Base-by-base conservation (phyloP, 257 asterid genomes). In the Salvia miltiorrhiza region DNA sequence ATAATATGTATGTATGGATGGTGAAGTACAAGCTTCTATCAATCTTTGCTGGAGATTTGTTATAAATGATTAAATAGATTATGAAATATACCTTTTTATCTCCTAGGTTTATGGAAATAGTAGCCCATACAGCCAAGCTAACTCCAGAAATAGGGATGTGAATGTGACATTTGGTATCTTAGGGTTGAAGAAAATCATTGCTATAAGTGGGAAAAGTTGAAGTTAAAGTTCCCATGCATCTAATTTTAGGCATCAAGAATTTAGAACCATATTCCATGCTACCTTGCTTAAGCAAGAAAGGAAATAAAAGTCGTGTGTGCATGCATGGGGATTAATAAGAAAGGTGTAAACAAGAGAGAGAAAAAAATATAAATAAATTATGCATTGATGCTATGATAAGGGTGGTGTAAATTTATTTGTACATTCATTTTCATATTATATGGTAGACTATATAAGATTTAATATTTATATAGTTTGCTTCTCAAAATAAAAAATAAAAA, bases 21-120 rank as follows among this genome's bases (percentile, higher is more conserved):
- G 57, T 50, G 57, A 50, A 23, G 59, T 52, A 23, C 8, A 52
- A 21, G 3, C 33, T 30, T 32, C 33, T 19, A 52, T 35, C 28
- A 17, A 58, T 32, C 24, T 33, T 60, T 60, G 57, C 30, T 65
- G 54, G 67, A 63, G 62, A 28, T 58, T 64, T 64, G 19, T 47
- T 17, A 58, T 64, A 47, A 74, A 49, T 33, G 58, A 62, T 77
- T 73, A 49, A n/a, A n/a, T n/a, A n/a, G 72, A 68, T 59, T 74
- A 52, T 40, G 30, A 44, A 54, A 30, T 30, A 69, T 21, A 19
- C 5, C 54, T 39, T 20, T 39, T 20, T 24, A 20, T 32, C 40
- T 49, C 40, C 58, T 67, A 79, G 76, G 78, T 77, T 79, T 69
- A 72, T 73, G 81, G 79, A 75, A 78, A 43, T 19, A 40, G 57